Percentiles rank a stretch among this genome's conserved stretches.
Conservation (phyloP, 2,329 filamentous ascomycete species). For the Alternaria brassicicola region DNA sequence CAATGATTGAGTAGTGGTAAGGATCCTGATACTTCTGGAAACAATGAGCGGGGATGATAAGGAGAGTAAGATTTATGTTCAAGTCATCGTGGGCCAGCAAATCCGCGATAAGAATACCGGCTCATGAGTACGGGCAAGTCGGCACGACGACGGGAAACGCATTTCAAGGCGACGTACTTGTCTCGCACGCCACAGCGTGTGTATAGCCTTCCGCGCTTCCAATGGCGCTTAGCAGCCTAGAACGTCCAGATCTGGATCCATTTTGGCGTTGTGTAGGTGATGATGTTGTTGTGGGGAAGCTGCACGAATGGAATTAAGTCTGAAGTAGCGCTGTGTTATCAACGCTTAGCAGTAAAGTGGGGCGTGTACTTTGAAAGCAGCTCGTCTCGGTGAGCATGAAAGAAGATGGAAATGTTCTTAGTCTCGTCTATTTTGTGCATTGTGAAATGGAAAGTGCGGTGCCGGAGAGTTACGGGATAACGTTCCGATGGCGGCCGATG, state of each 20-base stretch:
- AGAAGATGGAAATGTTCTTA: not conserved
- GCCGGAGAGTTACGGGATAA: slow-evolving; percentile 19
- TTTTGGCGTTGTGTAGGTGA: slow-evolving; percentile 9
- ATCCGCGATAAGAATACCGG: not conserved
- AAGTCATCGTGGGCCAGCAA: slow-evolving; percentile 2
- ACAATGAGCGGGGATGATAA: slow-evolving; percentile 12
- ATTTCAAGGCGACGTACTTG: slow-evolving; percentile 22
- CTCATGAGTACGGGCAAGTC: slow-evolving; percentile 1
- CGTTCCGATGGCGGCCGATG: slow-evolving; percentile 20
- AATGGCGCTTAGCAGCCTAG: slow-evolving; percentile 22
- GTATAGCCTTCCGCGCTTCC: slow-evolving; percentile 15
- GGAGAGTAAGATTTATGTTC: not conserved
- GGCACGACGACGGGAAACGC: slow-evolving; percentile 3
- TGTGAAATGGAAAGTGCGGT: not conserved
- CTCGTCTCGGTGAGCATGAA: not conserved
- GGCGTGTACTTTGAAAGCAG: not conserved
- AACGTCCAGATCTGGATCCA: slow-evolving; percentile 27
- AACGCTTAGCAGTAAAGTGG: not conserved
- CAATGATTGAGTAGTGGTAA: not conserved
- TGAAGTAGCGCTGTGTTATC: not conserved
- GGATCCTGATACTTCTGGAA: slow-evolving; percentile 4
- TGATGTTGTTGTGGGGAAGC: not conserved
- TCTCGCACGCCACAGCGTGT: slow-evolving; percentile 3
- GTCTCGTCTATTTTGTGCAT: slow-evolving; percentile 2
- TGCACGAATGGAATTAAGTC: not conserved